phyloP scores from a whole-genome alignment of 352 stramenopile genomes.

The Globisporangium recalcitrans region DNA sequence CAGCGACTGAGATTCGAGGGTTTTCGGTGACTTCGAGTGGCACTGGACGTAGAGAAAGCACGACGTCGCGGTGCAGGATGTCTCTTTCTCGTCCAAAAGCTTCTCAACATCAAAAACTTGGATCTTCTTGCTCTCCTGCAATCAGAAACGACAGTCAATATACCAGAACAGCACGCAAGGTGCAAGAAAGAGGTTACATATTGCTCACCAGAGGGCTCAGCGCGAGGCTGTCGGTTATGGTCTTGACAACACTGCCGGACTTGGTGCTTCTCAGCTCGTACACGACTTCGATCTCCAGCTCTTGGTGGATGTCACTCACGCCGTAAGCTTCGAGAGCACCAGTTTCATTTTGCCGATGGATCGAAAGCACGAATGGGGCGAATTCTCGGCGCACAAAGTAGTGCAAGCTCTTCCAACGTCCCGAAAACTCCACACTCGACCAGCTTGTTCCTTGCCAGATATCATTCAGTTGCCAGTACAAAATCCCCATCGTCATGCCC shows the following conservation, averaged over 20 bases:
- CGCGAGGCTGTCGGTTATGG: slow-evolving; percentile 20
- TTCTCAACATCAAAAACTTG: slow-evolving; percentile 23
- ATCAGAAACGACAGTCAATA: not conserved
- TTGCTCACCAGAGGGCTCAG: slow-evolving; percentile 35
- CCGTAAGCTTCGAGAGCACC: slow-evolving; percentile 30
- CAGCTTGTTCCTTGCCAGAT: slow-evolving; percentile 86
- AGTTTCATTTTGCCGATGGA: slow-evolving; percentile 22
- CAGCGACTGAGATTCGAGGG: slow-evolving; percentile 3
- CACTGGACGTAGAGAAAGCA: slow-evolving; percentile 58
- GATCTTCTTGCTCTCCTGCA: slow-evolving; percentile 36
- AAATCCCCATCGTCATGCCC: slow-evolving; percentile 68
- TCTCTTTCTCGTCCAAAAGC: slow-evolving; percentile 29
- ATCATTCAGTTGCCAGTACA: slow-evolving; percentile 89
- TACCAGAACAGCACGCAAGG: slow-evolving; percentile 3
- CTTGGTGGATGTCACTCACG: slow-evolving; percentile 44
- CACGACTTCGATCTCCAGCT: slow-evolving; percentile 28
- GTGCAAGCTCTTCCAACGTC: slow-evolving; percentile 79
- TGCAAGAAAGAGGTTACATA: not conserved
- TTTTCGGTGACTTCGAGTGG: slow-evolving; percentile 8
- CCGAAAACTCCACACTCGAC: slow-evolving; percentile 80
- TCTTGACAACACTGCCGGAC: slow-evolving; percentile 41
- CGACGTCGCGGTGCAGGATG: slow-evolving; percentile 33
- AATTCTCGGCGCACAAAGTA: slow-evolving; percentile 67
- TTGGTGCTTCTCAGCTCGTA: slow-evolving; percentile 41
- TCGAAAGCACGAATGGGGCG: slow-evolving; percentile 58